phyloP scores from a whole-genome alignment of 1,284 basidiomycete species.

The Hypsizygus ulmarius region DNA sequence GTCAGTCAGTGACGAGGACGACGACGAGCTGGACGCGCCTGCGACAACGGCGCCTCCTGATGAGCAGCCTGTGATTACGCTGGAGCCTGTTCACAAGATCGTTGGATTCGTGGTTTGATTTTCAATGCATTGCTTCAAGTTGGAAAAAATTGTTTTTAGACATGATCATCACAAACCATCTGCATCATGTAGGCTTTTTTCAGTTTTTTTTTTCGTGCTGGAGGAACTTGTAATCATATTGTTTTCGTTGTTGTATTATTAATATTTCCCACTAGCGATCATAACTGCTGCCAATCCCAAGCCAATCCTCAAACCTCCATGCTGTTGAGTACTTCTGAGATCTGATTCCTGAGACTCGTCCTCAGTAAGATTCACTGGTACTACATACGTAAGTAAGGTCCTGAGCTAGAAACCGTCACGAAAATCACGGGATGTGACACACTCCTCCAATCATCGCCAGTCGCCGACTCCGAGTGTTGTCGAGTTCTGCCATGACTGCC shows the following conservation, averaged over 20 bases:
- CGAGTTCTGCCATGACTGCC: background rate
- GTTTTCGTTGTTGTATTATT: slow-evolving; percentile 16
- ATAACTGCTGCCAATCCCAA: too few relatives aligned
- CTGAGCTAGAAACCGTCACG: too few relatives aligned
- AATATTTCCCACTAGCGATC: background rate
- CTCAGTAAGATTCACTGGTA: too few relatives aligned
- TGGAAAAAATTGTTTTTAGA: slow-evolving; percentile 4
- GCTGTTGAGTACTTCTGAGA: background rate
- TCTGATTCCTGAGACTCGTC: too few relatives aligned
- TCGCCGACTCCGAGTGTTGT: too few relatives aligned
- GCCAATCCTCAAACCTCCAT: background rate
- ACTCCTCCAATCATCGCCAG: too few relatives aligned
- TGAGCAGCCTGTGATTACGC: slow-evolving; percentile 52
- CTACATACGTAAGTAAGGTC: too few relatives aligned
- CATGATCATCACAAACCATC: background rate
- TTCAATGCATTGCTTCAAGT: slow-evolving; percentile 2
- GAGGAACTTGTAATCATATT: background rate
- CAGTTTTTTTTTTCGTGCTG: too few relatives aligned
- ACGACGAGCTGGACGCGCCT: slow-evolving; percentile 48
- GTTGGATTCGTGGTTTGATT: slow-evolving; percentile 51
- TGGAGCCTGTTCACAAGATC: slow-evolving; percentile 58
- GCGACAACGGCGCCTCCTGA: slow-evolving; percentile 29
- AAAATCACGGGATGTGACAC: background rate
- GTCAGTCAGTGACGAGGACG: slow-evolving; percentile 63
- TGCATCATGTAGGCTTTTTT: too few relatives aligned